These are phyloP conservation scores for Aureobasidium sp. DNA, from an alignment of 2,329 filamentous ascomycete species.

Conservation along the genomic window DNA sequence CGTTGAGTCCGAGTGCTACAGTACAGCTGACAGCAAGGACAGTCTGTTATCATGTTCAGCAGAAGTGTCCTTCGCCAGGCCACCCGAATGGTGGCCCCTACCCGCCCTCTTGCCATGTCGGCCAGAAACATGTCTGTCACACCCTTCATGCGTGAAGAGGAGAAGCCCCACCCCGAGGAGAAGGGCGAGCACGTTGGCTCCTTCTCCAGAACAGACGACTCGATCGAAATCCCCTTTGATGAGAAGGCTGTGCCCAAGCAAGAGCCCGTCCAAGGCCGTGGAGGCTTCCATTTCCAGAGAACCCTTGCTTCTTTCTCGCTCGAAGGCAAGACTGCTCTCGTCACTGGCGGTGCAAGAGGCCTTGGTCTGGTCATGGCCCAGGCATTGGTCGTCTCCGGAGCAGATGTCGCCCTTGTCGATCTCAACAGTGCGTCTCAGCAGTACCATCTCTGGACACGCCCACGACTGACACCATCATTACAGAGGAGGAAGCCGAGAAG, in stretches of 20 bases:
- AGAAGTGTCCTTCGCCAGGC: conserved; percentile 28
- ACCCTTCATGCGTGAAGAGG: conserved; percentile 11
- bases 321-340: conserved; percentile 72
- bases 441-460: neutral
- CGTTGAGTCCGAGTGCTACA: neutral
- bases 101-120: conserved; percentile 14
- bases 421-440: conserved; percentile 64
- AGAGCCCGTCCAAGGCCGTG: conserved; percentile 64
- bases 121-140: conserved; percentile 9
- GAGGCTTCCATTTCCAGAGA: conserved; percentile 74
- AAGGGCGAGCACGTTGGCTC: conserved; percentile 50
- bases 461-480: neutral
- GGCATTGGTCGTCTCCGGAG: conserved; percentile 79
- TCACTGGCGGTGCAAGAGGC: conserved; percentile 86
- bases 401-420: conserved; percentile 86
- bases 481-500: conserved; percentile 75
- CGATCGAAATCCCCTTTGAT: conserved; percentile 68
- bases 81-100: conserved; percentile 24
- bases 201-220: conserved; percentile 73
- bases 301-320: conserved; percentile 82
- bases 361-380: conserved; percentile 90
- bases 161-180: conserved; percentile 22
- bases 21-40: neutral
- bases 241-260: conserved; percentile 71
- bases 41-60: conserved; percentile 24